Conservation (phyloP, 2,329 filamentous ascomycete genomes). For the Epichloe hybrida region DNA sequence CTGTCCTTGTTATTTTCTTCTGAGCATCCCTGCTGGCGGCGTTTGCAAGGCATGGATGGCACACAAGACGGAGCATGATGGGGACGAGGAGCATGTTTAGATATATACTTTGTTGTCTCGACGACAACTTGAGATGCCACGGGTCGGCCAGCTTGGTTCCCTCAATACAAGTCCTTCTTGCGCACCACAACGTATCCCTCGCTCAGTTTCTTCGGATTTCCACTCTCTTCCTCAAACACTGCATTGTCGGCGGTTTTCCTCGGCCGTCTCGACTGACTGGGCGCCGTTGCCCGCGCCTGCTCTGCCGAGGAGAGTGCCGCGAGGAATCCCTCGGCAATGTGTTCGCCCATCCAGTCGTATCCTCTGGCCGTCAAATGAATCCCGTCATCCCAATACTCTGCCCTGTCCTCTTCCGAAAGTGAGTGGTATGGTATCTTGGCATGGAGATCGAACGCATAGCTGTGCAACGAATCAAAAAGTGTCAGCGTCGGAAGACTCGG, state of each 20-base stretch:
- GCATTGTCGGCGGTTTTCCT: constrained; percentile 23
- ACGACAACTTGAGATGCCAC: neutral
- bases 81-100: neutral
- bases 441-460: constrained; percentile 43
- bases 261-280: constrained; percentile 4
- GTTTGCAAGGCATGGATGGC: neutral
- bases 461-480: constrained; percentile 12
- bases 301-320: neutral
- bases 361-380: constrained; percentile 44
- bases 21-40: neutral
- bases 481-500: no score
- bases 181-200: constrained; percentile 42
- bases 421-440: constrained; percentile 38
- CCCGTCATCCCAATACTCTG: constrained; percentile 46
- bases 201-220: constrained; percentile 30
- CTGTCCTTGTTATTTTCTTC: neutral
- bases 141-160: neutral
- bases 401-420: constrained; percentile 31
- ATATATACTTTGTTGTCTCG: neutral
- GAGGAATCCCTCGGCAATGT: constrained; percentile 39
- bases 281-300: neutral
- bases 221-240: constrained; percentile 35
- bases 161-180: constrained; percentile 36
- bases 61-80: neutral
- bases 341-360: constrained; percentile 48